These are phyloP conservation scores for Fusarium scirpi DNA, from an alignment of 2,329 filamentous ascomycete genomes.

Conservation along the genomic window DNA sequence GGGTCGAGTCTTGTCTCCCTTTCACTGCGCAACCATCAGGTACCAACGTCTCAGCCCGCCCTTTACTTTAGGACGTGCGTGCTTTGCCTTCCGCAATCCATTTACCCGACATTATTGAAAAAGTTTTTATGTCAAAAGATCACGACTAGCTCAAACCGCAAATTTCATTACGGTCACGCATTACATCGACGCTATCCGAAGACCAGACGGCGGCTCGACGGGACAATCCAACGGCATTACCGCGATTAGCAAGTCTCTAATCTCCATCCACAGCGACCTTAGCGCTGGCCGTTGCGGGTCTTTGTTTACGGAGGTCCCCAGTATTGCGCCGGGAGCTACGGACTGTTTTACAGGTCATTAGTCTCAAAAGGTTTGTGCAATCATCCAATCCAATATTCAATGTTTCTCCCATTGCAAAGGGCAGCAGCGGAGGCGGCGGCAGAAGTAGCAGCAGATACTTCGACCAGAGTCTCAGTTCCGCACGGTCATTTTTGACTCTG, in stretches of 20 bases:
- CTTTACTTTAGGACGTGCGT: not conserved
- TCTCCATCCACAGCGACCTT: conserved; percentile 20
- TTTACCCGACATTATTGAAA: not conserved
- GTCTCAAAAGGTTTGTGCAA: conserved; percentile 40
- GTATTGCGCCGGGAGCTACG: conserved; percentile 46
- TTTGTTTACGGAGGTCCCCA: conserved; percentile 34
- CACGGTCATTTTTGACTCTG: conserved; percentile 24
- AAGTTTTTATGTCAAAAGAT: not conserved
- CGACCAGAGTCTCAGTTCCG: conserved; percentile 33
- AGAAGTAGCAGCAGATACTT: conserved; percentile 1
- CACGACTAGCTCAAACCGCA: not conserved
- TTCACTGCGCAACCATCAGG: conserved; percentile 25
- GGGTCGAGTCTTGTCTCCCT: conserved; percentile 13
- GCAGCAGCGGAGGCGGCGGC: conserved; percentile 26
- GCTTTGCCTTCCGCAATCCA: conserved; percentile 5
- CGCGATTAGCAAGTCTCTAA: conserved; percentile 43
- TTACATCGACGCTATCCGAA: conserved; percentile 26
- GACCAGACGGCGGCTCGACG: conserved; percentile 41
- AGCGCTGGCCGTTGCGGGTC: conserved; percentile 45
- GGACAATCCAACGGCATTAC: conserved; percentile 44
- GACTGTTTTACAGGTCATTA: conserved; percentile 38
- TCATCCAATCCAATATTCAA: conserved; percentile 44
- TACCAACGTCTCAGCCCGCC: conserved; percentile 36
- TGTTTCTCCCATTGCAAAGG: conserved; percentile 39
- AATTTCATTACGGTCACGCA: conserved; percentile 9